phyloP scores from a whole-genome alignment of 1,139 yeast species.

The Yamadazyma spencermartinsiae region DNA sequence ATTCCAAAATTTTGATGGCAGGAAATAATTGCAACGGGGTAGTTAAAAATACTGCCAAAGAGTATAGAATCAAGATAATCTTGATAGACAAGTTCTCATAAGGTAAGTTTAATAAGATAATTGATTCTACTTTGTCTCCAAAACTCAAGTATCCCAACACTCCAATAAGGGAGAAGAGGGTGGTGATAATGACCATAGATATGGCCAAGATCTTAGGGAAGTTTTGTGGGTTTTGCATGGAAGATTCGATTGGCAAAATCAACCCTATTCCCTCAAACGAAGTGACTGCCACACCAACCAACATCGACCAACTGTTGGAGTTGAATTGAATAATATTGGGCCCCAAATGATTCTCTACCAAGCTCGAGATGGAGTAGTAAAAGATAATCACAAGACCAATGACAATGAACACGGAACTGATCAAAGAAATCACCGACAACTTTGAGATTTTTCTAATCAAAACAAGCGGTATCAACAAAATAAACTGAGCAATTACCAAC shows the following conservation, averaged over 20 bases:
- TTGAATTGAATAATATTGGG: conserved; percentile 54
- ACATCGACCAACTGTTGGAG: conserved; percentile 65
- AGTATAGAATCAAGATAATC: conserved; percentile 64
- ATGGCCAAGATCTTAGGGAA: conserved; percentile 63
- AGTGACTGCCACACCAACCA: conserved; percentile 79
- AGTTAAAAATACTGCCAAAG: conserved; percentile 70
- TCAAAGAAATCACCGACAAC: conserved; percentile 62
- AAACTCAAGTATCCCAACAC: conserved; percentile 68
- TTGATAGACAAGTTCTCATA: conserved; percentile 64
- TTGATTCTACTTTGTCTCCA: conserved; percentile 67
- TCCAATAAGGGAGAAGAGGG: conserved; percentile 62
- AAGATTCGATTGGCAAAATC: conserved; percentile 72
- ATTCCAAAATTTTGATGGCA: conserved; percentile 70
- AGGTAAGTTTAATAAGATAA: conserved; percentile 69
- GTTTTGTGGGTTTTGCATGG: conserved; percentile 72
- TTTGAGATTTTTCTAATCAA: conserved; percentile 72
- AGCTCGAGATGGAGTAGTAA: conserved; percentile 52
- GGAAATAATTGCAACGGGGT: conserved; percentile 79
- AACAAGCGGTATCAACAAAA: conserved; percentile 65
- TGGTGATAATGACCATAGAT: conserved; percentile 60
- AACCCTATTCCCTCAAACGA: conserved; percentile 82
- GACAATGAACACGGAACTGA: conserved; percentile 67
- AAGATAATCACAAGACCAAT: conserved; percentile 65
- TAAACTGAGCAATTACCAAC: conserved; percentile 52
- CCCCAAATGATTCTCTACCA: conserved; percentile 48